Conservation (phyloP, 2,329 filamentous ascomycete species). For the Diplodia mutila region DNA sequence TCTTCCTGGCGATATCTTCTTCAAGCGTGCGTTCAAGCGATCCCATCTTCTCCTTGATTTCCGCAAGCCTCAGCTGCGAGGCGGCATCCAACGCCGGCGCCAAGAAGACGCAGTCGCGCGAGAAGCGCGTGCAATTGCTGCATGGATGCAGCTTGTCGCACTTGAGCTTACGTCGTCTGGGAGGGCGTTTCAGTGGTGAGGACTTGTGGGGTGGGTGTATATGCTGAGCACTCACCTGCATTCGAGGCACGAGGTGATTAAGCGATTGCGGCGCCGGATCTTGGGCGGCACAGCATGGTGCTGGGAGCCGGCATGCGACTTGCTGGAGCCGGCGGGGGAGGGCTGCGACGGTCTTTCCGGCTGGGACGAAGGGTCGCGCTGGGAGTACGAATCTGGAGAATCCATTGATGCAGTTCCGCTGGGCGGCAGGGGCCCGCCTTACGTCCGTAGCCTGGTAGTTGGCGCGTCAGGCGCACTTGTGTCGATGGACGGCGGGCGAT, state of each 20-base stretch:
- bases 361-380: slow-evolving; percentile 5
- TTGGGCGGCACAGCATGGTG: slow-evolving; percentile 28
- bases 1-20: slow-evolving; percentile 63
- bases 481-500: slow-evolving; percentile 15
- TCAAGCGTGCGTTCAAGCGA: slow-evolving; percentile 71
- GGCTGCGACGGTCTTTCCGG: background rate
- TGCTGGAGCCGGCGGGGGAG: slow-evolving; percentile 6
- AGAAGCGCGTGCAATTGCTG: slow-evolving; percentile 62
- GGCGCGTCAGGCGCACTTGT: background rate
- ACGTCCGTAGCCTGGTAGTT: slow-evolving; percentile 21
- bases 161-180: slow-evolving; percentile 74
- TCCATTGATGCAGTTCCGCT: slow-evolving; percentile 21
- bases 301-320: slow-evolving; percentile 8
- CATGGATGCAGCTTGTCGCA: slow-evolving; percentile 77
- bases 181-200: slow-evolving; percentile 46
- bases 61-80: slow-evolving; percentile 70
- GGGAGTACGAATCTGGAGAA: slow-evolving; percentile 22
- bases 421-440: slow-evolving; percentile 18
- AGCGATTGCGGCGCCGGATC: slow-evolving; percentile 42
- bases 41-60: slow-evolving; percentile 80
- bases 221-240: slow-evolving; percentile 29
- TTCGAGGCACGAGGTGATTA: slow-evolving; percentile 46
- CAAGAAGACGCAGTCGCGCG: slow-evolving; percentile 64
- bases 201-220: slow-evolving; percentile 3
- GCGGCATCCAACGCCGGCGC: slow-evolving; percentile 70